A percentile compares a stretch with the other conserved stretches of the same genome.
Conservation (phyloP, 2,329 filamentous ascomycete species). For the Trichoderma sp. region DNA sequence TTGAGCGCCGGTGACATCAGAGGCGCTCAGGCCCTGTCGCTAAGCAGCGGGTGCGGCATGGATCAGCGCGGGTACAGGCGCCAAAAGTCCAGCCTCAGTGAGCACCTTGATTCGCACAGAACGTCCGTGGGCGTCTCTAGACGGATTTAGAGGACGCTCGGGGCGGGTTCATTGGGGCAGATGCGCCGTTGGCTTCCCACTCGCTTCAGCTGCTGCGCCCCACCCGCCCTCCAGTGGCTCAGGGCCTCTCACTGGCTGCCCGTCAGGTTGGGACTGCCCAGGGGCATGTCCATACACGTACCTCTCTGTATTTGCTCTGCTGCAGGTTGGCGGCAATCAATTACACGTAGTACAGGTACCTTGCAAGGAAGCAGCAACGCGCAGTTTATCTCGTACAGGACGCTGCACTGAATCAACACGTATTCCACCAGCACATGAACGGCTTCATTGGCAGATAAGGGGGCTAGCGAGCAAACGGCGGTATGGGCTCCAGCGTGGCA, state of each 20-base stretch:
- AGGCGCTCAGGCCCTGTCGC: constrained; percentile 13
- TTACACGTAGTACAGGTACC: constrained; percentile 2
- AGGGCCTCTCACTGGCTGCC: constrained; percentile 9
- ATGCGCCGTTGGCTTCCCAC: background rate
- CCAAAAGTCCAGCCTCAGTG: constrained; percentile 5
- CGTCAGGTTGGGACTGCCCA: background rate
- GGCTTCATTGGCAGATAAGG: background rate
- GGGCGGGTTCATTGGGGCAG: constrained; percentile 6
- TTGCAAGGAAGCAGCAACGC: no score
- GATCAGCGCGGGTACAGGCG: constrained; percentile 27
- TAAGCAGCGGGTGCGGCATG: constrained; percentile 23
- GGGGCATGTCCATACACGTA: background rate
- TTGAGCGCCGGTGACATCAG: constrained; percentile 27
- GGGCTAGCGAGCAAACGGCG: constrained; percentile 12
- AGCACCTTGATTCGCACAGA: constrained; percentile 18
- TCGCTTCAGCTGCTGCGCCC: constrained; percentile 18
- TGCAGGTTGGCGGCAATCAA: constrained; percentile 4
- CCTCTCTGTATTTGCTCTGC: no score
- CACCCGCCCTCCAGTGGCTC: constrained; percentile 20
- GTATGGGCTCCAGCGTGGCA: constrained; percentile 14
- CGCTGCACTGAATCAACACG: background rate
- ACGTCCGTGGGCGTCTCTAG: no score
- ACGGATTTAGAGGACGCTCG: no score
- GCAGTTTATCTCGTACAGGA: background rate
- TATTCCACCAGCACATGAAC: background rate